Evolutionary conservation across 768 basidiomycete species (phyloP).

Genomic region (Pulveroboletus frians): DNA sequence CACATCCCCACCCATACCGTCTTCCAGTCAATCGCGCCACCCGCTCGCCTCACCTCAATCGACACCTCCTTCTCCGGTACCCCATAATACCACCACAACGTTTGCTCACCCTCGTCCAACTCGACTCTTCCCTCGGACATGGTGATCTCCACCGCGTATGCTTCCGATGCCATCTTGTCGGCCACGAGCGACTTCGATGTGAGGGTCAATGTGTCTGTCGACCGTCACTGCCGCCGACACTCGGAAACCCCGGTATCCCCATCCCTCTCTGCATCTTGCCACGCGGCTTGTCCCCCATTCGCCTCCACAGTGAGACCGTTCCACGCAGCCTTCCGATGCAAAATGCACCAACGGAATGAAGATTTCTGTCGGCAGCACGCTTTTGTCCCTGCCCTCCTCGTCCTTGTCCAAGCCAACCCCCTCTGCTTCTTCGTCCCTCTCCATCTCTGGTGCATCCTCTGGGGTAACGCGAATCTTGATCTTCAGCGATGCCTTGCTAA

Average conservation of each 20-base stretch:
- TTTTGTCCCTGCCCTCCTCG: not conserved
- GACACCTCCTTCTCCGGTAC: conserved; percentile 23
- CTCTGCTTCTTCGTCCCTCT: not conserved
- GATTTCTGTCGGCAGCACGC: conserved; percentile 73
- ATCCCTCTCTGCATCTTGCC: no score
- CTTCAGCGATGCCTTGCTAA: conserved; percentile 64
- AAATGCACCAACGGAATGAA: conserved; percentile 90
- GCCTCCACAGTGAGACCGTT: conserved; percentile 12
- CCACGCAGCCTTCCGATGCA: conserved; percentile 41
- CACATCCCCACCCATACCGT: not conserved
- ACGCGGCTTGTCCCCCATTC: not conserved
- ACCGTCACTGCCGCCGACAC: no score
- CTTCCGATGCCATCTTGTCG: conserved; percentile 12
- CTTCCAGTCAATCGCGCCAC: conserved; percentile 38
- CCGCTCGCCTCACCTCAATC: no score
- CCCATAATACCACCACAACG: conserved; percentile 23
- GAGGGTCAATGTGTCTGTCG: not conserved
- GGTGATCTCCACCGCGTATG: conserved; percentile 39
- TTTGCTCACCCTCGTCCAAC: conserved; percentile 45
- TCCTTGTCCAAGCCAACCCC: not conserved
- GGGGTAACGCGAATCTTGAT: conserved; percentile 58
- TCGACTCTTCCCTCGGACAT: conserved; percentile 45
- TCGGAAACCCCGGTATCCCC: no score
- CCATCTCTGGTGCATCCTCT: conserved; percentile 42
- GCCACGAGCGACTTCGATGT: not conserved